A percentile compares a stretch with the other conserved stretches of the same genome.
phyloP scores from a whole-genome alignment of 1,284 basidiomycete genomes.

The Fistulinella cinereoalba region DNA sequence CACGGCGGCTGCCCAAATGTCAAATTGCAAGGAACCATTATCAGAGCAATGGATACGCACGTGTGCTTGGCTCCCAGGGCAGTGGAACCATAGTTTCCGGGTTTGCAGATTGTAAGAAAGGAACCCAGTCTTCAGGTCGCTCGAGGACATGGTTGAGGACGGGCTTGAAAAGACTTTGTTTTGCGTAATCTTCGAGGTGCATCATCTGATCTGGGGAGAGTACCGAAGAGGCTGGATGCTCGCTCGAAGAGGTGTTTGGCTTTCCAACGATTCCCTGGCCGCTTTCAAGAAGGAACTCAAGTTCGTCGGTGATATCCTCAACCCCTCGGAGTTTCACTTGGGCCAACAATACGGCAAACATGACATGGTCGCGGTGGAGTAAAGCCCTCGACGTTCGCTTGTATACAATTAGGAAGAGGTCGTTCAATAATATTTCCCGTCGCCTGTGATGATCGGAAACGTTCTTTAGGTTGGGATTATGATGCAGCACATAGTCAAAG shows the following conservation, averaged over 20 bases:
- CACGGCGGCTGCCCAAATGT: constrained; percentile 53
- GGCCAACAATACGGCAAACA: constrained; percentile 87
- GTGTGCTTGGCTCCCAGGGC: constrained; percentile 72
- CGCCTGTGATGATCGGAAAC: constrained; percentile 75
- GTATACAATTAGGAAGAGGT: constrained; percentile 90
- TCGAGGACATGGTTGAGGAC: constrained; percentile 68
- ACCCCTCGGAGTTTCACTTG: constrained; percentile 84
- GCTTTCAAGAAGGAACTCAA: constrained; percentile 89
- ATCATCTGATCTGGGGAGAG: constrained; percentile 65
- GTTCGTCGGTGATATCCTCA: constrained; percentile 79
- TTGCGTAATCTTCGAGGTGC: constrained; percentile 67
- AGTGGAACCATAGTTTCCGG: constrained; percentile 77
- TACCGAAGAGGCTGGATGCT: constrained; percentile 45
- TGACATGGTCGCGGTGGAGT: constrained; percentile 88
- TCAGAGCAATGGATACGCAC: constrained; percentile 44
- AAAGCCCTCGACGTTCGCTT: constrained; percentile 89
- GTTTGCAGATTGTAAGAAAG: constrained; percentile 66
- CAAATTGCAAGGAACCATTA: constrained; percentile 4
- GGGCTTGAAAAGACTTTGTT: constrained; percentile 72
- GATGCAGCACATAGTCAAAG: constrained; percentile 91
- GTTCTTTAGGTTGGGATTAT: constrained; percentile 85
- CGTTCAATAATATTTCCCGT: constrained; percentile 82
- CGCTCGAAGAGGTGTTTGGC: constrained; percentile 35
- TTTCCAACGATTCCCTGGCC: constrained; percentile 62
- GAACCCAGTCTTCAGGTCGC: constrained; percentile 70